phyloP scores from a whole-genome alignment of 768 basidiomycete species.

The Termitomyces titanicus region DNA sequence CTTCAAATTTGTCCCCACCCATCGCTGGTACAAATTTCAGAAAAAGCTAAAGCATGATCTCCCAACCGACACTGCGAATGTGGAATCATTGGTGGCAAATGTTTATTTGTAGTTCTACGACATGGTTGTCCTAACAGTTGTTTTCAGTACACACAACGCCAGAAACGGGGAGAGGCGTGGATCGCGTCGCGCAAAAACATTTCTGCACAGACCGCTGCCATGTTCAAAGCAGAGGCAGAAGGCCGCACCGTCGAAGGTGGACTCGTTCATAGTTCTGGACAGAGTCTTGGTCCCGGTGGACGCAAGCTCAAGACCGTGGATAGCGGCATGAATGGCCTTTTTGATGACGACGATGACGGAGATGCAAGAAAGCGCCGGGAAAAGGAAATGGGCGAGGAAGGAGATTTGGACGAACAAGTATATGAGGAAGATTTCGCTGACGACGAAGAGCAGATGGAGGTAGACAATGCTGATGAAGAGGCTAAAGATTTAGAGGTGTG shows the following conservation, averaged over 20 bases:
- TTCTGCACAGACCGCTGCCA: constrained; percentile 60
- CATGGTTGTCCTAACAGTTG: constrained; percentile 10
- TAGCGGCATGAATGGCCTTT: constrained; percentile 55
- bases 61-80: constrained; percentile 60
- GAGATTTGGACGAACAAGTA: constrained; percentile 77
- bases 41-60: constrained; percentile 76
- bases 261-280: constrained; percentile 44
- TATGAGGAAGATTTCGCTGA: constrained; percentile 86
- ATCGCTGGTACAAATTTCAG: constrained; percentile 92
- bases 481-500: constrained; percentile 77
- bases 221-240: constrained; percentile 66
- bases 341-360: constrained; percentile 67
- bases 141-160: constrained; percentile 48
- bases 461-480: constrained; percentile 79
- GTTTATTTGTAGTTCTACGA: constrained; percentile 16
- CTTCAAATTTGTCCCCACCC: constrained; percentile 85
- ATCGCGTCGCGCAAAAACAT: constrained; percentile 55
- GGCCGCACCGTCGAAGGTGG: constrained; percentile 37
- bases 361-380: constrained; percentile 42
- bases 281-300: constrained; percentile 69
- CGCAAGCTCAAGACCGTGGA: constrained; percentile 65
- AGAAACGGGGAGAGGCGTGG: constrained; percentile 79
- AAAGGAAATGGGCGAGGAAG: constrained; percentile 69
- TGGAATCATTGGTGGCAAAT: constrained; percentile 56
- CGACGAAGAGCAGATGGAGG: constrained; percentile 76